Conservation (phyloP, 805 yeast species). For the Torulaspora microellipsoides region DNA sequence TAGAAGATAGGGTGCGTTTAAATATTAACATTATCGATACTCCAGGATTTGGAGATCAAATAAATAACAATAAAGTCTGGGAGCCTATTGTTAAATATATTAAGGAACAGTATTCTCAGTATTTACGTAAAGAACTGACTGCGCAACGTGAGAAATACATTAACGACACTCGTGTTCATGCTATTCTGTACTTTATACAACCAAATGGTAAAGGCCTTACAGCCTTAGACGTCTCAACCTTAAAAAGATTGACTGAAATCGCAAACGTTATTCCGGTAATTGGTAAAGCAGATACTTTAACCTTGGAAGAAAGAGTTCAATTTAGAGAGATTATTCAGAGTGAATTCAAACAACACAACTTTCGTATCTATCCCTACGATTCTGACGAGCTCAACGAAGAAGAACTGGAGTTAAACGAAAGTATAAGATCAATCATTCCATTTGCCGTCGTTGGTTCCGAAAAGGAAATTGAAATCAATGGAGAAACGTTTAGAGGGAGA, state of each 20-base stretch:
- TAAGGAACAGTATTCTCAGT: slow-evolving; percentile 90
- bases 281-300: slow-evolving; percentile 88
- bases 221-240: slow-evolving; percentile 74
- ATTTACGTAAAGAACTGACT: slow-evolving; percentile 87
- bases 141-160: slow-evolving; percentile 85
- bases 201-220: slow-evolving; percentile 86
- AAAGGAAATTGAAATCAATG: slow-evolving; percentile 66
- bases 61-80: slow-evolving; percentile 94
- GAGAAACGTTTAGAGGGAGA: slow-evolving; percentile 82
- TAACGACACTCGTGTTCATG: slow-evolving; percentile 88
- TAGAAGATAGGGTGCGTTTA: slow-evolving; percentile 84
- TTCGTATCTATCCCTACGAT: slow-evolving; percentile 83
- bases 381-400: slow-evolving; percentile 56
- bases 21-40: slow-evolving; percentile 89
- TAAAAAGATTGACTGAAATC: slow-evolving; percentile 80
- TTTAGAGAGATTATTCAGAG: slow-evolving; percentile 74
- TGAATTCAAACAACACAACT: slow-evolving; percentile 67
- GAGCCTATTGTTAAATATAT: slow-evolving; percentile 92
- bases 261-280: slow-evolving; percentile 93
- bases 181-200: slow-evolving; percentile 83
- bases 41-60: slow-evolving; percentile 97
- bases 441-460: slow-evolving; percentile 95
- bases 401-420: slow-evolving; percentile 67
- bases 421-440: slow-evolving; percentile 74
- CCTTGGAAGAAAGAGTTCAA: slow-evolving; percentile 73